Base-by-base conservation (phyloP, 2,329 filamentous ascomycete genomes). In the Epichloe sp. region DNA sequence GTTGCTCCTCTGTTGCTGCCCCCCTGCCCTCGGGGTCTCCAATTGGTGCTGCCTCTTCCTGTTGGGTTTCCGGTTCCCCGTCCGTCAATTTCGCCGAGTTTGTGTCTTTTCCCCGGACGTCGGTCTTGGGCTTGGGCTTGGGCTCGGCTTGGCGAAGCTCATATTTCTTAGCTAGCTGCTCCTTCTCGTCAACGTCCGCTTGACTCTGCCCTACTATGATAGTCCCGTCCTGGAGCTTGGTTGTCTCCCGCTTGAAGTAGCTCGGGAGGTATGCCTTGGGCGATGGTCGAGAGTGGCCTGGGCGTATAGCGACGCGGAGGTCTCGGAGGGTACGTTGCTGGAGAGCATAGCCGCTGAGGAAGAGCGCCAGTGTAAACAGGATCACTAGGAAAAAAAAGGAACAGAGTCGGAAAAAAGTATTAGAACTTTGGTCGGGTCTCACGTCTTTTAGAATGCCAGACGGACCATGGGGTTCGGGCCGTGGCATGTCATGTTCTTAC, bases 321-420 rank as follows among this genome's bases (percentile, higher is more conserved):
- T 84, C 83, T 55, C 78, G 79, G 4, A 95, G 79, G 0, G 88
- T 93, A 59, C 88, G 81, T 67, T 96, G 90, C 62, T 96, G 90
- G 49, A 95, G 77, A 3, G 83, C 78, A 65, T 94, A 95, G 60
- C 90, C 90, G 48, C 86, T 88, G 35, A 95, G 74, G 66, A 96
- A 96, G 26, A 96, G 80, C 4, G 89, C 79, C 38, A 83, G 67
- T 3, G 89, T 95, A 68, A 88, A 95, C 26, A 86, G 65, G 56
- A 87, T 71, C 53, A 95, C 85, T 83, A 53, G 15, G 38, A 6
- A 43, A 10, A 21, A 21, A 4, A 37, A 10, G 41, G 31, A 19
- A 12, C 3, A 37, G 19, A 36, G n/a, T 37, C 49, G 56, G 58
- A 59, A 60, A 59, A 60, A 58, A 36, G 0, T 1, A 8, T 5